Percentiles rank a stretch among this genome's conserved stretches.
These are phyloP conservation scores for Erodium trifolium DNA, from an alignment of 441 rosid species.

Conservation along the genomic window DNA sequence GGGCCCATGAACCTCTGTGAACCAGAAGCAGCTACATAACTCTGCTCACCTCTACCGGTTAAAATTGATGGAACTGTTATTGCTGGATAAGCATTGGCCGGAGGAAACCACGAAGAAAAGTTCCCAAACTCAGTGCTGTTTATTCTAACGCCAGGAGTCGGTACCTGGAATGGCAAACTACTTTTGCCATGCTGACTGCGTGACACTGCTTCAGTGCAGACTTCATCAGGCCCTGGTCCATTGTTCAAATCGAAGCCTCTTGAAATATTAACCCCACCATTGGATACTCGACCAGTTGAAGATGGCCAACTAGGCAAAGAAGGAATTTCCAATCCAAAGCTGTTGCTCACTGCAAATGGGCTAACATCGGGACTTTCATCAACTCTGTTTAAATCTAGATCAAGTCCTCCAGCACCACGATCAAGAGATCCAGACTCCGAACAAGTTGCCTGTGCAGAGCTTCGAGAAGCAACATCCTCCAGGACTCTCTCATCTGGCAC, in stretches of 20 bases:
- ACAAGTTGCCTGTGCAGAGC: background rate
- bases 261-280: background rate
- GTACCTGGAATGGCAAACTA: slow-evolving; percentile 11
- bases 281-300: background rate
- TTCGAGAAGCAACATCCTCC: slow-evolving; percentile 8
- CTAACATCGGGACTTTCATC: slow-evolving; percentile 13
- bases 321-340: slow-evolving; percentile 3
- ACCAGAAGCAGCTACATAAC: slow-evolving; percentile 21
- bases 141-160: slow-evolving; percentile 11
- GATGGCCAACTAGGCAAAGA: background rate
- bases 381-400: slow-evolving; percentile 16
- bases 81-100: slow-evolving; percentile 7
- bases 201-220: slow-evolving; percentile 13
- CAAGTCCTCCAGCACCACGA: slow-evolving; percentile 18
- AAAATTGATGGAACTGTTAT: slow-evolving; percentile 6
- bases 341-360: background rate
- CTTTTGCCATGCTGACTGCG: slow-evolving; percentile 10
- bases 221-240: slow-evolving; percentile 16
- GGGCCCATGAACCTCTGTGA: slow-evolving; percentile 31
- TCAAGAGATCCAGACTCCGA: slow-evolving; percentile 1
- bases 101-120: slow-evolving; percentile 15
- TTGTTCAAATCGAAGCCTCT: slow-evolving; percentile 19
- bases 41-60: slow-evolving; percentile 19
- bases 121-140: slow-evolving; percentile 5
- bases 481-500: no score